These are phyloP conservation scores for Didymellaceae sp. DNA, from an alignment of 2,329 filamentous ascomycete genomes.

Conservation along the genomic window DNA sequence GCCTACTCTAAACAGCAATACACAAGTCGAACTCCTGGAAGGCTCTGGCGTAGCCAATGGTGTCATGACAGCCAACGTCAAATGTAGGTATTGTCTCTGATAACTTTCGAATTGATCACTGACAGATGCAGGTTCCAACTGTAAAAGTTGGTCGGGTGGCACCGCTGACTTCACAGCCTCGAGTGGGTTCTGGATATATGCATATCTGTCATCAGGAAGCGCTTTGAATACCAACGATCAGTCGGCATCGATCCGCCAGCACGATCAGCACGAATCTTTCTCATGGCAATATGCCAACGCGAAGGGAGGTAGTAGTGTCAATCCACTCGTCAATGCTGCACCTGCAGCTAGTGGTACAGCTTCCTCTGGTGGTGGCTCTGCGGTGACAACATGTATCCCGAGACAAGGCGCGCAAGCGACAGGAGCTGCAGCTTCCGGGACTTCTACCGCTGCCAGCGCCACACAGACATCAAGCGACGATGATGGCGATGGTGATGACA, in stretches of 20 bases:
- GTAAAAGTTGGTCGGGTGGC: slow-evolving; percentile 60
- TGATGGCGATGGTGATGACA: slow-evolving; percentile 2
- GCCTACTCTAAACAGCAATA: slow-evolving; percentile 52
- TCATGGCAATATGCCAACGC: slow-evolving; percentile 57
- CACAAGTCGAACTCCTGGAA: slow-evolving; percentile 58
- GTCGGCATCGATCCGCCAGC: slow-evolving; percentile 53
- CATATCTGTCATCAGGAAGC: slow-evolving; percentile 52
- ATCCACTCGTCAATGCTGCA: slow-evolving; percentile 49
- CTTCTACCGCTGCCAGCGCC: slow-evolving; percentile 7
- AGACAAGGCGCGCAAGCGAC: slow-evolving; percentile 30
- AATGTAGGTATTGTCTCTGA: slow-evolving; percentile 50
- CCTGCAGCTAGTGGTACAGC: slow-evolving; percentile 29
- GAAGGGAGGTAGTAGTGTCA: slow-evolving; percentile 56
- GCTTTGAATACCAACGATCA: slow-evolving; percentile 56
- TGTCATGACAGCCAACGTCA: slow-evolving; percentile 63
- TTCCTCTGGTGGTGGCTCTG: slow-evolving; percentile 7
- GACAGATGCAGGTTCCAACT: slow-evolving; percentile 55
- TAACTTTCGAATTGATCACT: background rate
- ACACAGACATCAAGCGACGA: slow-evolving; percentile 8
- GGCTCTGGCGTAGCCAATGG: slow-evolving; percentile 61
- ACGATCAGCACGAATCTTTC: slow-evolving; percentile 53
- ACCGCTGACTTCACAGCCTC: slow-evolving; percentile 56
- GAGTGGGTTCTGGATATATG: slow-evolving; percentile 60
- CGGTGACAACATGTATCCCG: slow-evolving; percentile 40
- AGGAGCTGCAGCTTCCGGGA: slow-evolving; percentile 7